phyloP scores from a whole-genome alignment of 1,284 basidiomycete genomes.

The Ganoderma meredithae region DNA sequence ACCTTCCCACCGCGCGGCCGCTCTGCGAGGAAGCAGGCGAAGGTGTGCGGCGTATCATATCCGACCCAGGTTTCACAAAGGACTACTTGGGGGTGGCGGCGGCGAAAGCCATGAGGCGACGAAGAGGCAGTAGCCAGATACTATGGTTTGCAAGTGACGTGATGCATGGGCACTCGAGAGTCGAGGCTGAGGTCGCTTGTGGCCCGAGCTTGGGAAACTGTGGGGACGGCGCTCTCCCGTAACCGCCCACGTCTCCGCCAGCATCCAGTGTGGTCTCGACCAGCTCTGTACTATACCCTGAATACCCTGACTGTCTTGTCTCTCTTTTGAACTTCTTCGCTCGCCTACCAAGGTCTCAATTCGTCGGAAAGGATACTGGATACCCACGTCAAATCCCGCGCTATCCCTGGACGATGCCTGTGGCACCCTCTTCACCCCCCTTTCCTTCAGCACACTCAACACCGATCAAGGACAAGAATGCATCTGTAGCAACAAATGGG shows the following conservation, averaged over 20 bases:
- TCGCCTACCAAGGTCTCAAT: slow-evolving; percentile 5
- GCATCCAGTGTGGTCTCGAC: slow-evolving; percentile 17
- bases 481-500: slow-evolving; percentile 11
- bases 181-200: not conserved
- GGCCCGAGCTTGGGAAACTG: not conserved
- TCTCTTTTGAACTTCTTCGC: slow-evolving; percentile 16
- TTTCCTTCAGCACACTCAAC: slow-evolving; percentile 6
- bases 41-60: not conserved
- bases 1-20: too few relatives aligned
- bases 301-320: slow-evolving; percentile 17
- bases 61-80: not conserved
- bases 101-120: not conserved
- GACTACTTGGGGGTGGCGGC: not conserved
- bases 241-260: slow-evolving; percentile 22
- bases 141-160: not conserved
- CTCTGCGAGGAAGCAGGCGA: too few relatives aligned
- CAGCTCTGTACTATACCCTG: slow-evolving; percentile 33
- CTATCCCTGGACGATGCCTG: slow-evolving; percentile 23
- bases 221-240: slow-evolving; percentile 27
- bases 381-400: slow-evolving; percentile 27
- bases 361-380: slow-evolving; percentile 14
- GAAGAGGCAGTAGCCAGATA: not conserved
- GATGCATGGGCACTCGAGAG: not conserved
- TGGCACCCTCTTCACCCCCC: slow-evolving; percentile 13
- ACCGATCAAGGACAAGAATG: slow-evolving; percentile 5